Percentiles rank a stretch among this genome's conserved stretches.
Conservation (phyloP, 2,329 filamentous ascomycete species). For the Xylaria arbuscula region DNA sequence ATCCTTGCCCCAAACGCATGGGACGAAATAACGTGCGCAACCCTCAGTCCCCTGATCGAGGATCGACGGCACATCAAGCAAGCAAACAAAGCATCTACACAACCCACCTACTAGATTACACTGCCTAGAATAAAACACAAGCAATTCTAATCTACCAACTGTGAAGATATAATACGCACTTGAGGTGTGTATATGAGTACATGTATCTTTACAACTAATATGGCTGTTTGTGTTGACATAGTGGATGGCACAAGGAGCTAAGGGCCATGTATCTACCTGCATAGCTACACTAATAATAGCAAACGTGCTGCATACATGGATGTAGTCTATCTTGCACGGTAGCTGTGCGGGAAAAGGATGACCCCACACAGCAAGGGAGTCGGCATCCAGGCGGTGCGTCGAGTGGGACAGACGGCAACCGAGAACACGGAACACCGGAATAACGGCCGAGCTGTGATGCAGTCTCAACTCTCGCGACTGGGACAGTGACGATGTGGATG, state of each 20-base stretch:
- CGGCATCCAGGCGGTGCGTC: slow-evolving; percentile 30
- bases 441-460: slow-evolving; percentile 24
- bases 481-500: neutral
- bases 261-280: no score
- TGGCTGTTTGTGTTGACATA: neutral
- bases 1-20: slow-evolving; percentile 26
- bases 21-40: slow-evolving; percentile 29
- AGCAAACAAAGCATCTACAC: slow-evolving; percentile 11
- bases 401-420: slow-evolving; percentile 31
- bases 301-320: neutral
- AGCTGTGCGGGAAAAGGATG: slow-evolving; percentile 12
- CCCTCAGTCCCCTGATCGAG: slow-evolving; percentile 23
- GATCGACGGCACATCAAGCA: slow-evolving; percentile 31
- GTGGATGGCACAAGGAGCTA: no score
- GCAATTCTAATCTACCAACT: neutral
- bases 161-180: no score
- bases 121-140: neutral
- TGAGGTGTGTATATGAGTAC: neutral
- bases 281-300: slow-evolving; percentile 8
- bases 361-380: slow-evolving; percentile 22
- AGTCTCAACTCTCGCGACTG: slow-evolving; percentile 5
- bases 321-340: slow-evolving; percentile 6
- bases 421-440: slow-evolving; percentile 18
- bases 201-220: neutral
- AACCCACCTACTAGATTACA: neutral